Evolutionary conservation across 2,329 filamentous ascomycete genomes (phyloP).

Genomic region (Cercospora zeina): DNA sequence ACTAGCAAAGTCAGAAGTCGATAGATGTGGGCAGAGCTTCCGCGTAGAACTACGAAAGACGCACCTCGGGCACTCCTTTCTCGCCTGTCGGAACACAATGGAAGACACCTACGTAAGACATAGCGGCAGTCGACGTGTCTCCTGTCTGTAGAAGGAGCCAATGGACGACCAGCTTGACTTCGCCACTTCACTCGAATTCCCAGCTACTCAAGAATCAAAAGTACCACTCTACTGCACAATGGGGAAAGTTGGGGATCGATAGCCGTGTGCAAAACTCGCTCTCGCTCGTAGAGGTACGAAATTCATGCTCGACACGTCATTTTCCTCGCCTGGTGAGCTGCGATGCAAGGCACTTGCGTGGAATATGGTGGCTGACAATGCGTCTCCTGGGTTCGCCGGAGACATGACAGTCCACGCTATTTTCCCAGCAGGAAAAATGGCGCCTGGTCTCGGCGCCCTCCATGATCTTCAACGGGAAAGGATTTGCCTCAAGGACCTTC

Average conservation of each 20-base stretch:
- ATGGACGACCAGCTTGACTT: background rate
- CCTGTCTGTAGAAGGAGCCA: background rate
- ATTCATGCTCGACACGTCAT: too few relatives aligned
- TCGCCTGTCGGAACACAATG: background rate
- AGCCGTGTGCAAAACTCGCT: too few relatives aligned
- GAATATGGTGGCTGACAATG: too few relatives aligned
- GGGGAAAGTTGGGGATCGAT: background rate
- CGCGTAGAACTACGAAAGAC: background rate
- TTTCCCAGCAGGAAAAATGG: too few relatives aligned
- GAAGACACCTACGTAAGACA: background rate
- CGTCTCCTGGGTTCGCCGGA: too few relatives aligned
- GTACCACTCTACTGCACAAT: background rate
- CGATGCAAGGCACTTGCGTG: background rate
- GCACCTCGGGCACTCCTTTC: background rate
- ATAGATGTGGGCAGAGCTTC: background rate
- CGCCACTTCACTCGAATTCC: background rate
- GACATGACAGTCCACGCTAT: too few relatives aligned
- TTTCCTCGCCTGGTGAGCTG: background rate
- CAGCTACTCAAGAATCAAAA: background rate
- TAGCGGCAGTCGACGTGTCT: background rate
- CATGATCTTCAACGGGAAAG: too few relatives aligned
- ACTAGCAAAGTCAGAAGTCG: background rate
- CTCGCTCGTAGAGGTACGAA: too few relatives aligned
- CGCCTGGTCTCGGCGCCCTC: too few relatives aligned
- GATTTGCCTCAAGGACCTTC: too few relatives aligned